A percentile compares a stretch with the other conserved stretches of the same genome.
phyloP scores from a whole-genome alignment of 345 rosid species.

The Streptanthus diversifolius region DNA sequence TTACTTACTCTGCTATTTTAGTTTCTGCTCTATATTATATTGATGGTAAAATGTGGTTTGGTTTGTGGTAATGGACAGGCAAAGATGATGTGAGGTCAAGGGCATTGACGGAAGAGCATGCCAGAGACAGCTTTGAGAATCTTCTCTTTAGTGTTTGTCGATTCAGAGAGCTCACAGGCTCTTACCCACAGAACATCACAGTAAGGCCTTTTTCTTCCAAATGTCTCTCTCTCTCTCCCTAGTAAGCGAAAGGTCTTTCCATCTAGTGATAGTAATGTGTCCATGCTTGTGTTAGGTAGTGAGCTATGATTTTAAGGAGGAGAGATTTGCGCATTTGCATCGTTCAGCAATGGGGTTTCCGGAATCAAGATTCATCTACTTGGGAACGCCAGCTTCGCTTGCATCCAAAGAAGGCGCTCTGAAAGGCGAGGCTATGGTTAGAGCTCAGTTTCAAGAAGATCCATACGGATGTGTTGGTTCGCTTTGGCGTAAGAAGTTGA shows the following conservation, averaged over 20 bases:
- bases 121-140: constrained; percentile 98
- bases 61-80: constrained; percentile 44
- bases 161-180: constrained; percentile 90
- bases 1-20: not conserved
- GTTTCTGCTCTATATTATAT: not conserved
- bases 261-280: not conserved
- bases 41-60: constrained; percentile 2
- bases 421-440: constrained; percentile 79
- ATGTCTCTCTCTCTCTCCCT: not conserved
- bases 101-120: constrained; percentile 93
- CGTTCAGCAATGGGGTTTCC: constrained; percentile 85
- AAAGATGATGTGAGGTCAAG: constrained; percentile 72
- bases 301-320: constrained; percentile 89
- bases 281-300: constrained; percentile 54
- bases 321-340: constrained; percentile 74
- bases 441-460: constrained; percentile 76
- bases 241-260: not conserved
- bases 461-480: constrained; percentile 85
- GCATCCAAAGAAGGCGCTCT: constrained; percentile 66
- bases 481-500: constrained; percentile 72
- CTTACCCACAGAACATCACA: constrained; percentile 82
- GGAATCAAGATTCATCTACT: constrained; percentile 61
- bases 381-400: constrained; percentile 66
- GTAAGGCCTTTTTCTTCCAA: constrained; percentile 43
- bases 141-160: constrained; percentile 87